Base-by-base conservation (phyloP, 1,284 basidiomycete genomes). In the Grifola frondosa region DNA sequence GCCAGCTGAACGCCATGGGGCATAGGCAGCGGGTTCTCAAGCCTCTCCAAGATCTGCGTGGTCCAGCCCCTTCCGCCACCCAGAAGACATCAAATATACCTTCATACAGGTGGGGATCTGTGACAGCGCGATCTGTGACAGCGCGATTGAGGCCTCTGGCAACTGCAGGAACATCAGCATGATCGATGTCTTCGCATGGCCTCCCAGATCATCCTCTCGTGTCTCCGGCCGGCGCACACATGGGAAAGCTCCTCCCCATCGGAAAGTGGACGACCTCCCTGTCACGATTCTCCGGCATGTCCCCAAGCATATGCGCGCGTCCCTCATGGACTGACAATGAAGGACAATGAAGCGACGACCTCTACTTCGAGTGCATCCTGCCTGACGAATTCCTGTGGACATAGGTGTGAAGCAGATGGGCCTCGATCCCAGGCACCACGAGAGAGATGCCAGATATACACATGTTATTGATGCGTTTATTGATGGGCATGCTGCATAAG, bases 11-110 rank as follows among this genome's bases (percentile, higher is more conserved):
- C 54, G 90, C 84, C 6, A n/a, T n/a, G n/a, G n/a, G n/a, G n/a
- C n/a, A 86, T 87, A 82, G 90, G 90, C 8, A 88, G 90, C 4
- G 90, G 90, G 3, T 70, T 88, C 24, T 85, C 81, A 5, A 88
- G 84, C 40, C 73, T 90, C 5, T 89, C 85, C 37, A 93, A 93
- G 60, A 78, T 88, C n/a, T 82, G 80, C 50, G 74, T 92, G 23
- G 78, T 92, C 3, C 77, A 75, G 4, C 50, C 67, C 29, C 70
- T 78, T 11, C 67, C 74, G 0, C 55, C 63, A 1, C 58, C 61
- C 10, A 70, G 71, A 34, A 56, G 55, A 34, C 60, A 74, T 76
- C 30, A 78, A 80, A 49, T 87, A 85, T 56, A 85, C 82, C 0
- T 88, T 88, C 56, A 65, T 58, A 6, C 72, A 74, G 52, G 67